Percentiles rank a stretch among this genome's conserved stretches.
Evolutionary conservation across 495 filamentous ascomycete genomes (phyloP).

Genomic region (Trichoderma orchidacearum): DNA sequence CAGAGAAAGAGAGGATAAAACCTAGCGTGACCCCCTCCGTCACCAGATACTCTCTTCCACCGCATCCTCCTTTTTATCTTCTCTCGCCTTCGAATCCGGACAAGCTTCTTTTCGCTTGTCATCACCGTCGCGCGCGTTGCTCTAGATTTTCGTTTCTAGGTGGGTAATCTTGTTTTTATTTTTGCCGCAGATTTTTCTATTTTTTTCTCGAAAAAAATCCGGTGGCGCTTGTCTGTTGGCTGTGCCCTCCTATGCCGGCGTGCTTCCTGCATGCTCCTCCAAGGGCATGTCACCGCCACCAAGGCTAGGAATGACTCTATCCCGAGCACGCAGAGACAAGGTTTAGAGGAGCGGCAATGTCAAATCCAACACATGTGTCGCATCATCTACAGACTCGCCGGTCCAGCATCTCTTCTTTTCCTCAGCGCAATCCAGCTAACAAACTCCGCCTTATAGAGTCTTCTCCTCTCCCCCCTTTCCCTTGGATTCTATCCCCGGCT

Average conservation of each 20-base stretch:
- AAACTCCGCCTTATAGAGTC: neutral
- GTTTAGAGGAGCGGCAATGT: no score
- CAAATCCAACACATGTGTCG: no score
- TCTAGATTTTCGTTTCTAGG: neutral
- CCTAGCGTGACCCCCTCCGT: neutral
- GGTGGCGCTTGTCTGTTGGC: neutral
- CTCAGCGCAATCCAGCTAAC: neutral
- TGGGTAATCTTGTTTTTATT: neutral
- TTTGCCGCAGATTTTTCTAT: no score
- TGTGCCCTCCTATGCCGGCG: no score
- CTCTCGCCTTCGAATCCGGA: no score
- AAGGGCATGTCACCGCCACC: neutral
- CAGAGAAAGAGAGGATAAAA: neutral
- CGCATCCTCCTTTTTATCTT: neutral
- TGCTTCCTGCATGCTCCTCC: no score
- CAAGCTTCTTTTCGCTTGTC: neutral
- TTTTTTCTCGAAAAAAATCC: no score
- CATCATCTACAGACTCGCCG: no score
- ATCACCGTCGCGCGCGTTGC: neutral
- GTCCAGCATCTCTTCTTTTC: no score
- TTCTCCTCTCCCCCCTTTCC: neutral
- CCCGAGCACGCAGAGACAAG: no score
- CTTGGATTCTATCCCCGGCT: conserved; percentile 9
- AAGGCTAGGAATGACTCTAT: neutral
- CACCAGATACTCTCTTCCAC: neutral